Conservation (phyloP, 2,329 filamentous ascomycete genomes). For the Botryosphaeria dothidea region DNA sequence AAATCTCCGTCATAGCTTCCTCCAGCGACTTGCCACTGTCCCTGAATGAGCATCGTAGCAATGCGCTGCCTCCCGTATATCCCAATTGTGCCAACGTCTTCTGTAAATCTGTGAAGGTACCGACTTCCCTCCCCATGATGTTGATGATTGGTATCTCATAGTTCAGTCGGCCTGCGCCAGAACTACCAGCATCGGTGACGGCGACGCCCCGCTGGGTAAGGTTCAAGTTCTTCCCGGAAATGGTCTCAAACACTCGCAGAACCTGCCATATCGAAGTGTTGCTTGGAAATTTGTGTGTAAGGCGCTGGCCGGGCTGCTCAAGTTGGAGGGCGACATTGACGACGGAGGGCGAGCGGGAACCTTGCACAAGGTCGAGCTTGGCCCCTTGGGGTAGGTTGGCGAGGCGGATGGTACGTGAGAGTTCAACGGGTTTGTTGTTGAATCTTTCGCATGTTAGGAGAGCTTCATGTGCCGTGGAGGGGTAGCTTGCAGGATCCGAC, state of each 20-base stretch:
- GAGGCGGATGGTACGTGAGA: constrained; percentile 80
- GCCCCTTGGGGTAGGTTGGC: constrained; percentile 82
- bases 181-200: constrained; percentile 55
- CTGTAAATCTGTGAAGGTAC: constrained; percentile 78
- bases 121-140: constrained; percentile 77
- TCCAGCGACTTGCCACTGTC: constrained; percentile 76
- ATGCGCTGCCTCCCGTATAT: constrained; percentile 77
- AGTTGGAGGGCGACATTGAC: constrained; percentile 89
- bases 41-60: constrained; percentile 77
- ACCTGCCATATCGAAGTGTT: constrained; percentile 88
- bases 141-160: constrained; percentile 87
- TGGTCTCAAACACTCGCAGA: constrained; percentile 83
- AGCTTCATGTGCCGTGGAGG: constrained; percentile 20
- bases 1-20: constrained; percentile 81
- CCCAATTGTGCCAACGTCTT: constrained; percentile 87
- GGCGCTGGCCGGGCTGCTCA: constrained; percentile 68
- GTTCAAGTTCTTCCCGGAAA: constrained; percentile 60
- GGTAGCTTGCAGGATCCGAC: not conserved
- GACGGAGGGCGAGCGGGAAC: constrained; percentile 79
- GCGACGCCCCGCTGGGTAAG: constrained; percentile 83
- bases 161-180: constrained; percentile 71
- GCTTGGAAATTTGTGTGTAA: constrained; percentile 84
- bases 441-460: constrained; percentile 26
- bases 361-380: constrained; percentile 87
- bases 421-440: constrained; percentile 81